These are phyloP conservation scores for Halophytophthora batemanensis DNA, from an alignment of 352 stramenopile genomes.

Conservation along the genomic window DNA sequence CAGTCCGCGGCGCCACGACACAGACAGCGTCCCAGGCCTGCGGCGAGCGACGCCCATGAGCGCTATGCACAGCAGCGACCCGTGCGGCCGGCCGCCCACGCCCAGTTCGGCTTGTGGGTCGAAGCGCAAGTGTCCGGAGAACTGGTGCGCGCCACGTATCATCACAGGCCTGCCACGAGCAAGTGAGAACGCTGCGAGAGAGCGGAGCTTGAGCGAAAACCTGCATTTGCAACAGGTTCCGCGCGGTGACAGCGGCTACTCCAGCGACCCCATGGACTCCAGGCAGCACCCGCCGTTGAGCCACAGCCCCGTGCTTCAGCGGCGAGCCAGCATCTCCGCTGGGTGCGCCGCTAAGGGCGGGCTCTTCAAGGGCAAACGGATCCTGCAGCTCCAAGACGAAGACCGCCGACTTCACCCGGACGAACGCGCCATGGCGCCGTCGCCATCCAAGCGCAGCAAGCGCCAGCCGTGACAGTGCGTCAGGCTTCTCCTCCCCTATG, in stretches of 20 bases:
- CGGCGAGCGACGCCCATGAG: slow-evolving; percentile 12
- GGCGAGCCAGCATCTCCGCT: slow-evolving; percentile 38
- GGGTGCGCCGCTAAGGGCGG: slow-evolving; percentile 24
- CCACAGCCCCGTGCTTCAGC: slow-evolving; percentile 20
- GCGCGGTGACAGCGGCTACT: slow-evolving; percentile 31
- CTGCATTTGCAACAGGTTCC: slow-evolving; percentile 12
- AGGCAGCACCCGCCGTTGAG: slow-evolving; percentile 12
- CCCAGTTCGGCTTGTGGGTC: slow-evolving; percentile 16
- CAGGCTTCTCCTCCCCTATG: slow-evolving; percentile 5
- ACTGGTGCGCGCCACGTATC: slow-evolving; percentile 23
- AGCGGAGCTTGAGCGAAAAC: slow-evolving; percentile 44
- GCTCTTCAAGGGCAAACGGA: slow-evolving; percentile 65
- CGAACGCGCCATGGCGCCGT: slow-evolving; percentile 36
- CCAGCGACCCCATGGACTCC: slow-evolving; percentile 19
- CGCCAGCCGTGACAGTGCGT: slow-evolving; percentile 16
- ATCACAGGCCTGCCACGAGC: slow-evolving; percentile 17
- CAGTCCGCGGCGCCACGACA: slow-evolving; percentile 56
- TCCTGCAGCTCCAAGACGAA: slow-evolving; percentile 76
- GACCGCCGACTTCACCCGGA: slow-evolving; percentile 60
- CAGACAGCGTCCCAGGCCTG: slow-evolving; percentile 14
- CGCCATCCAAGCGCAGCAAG: slow-evolving; percentile 56
- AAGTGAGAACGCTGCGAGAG: slow-evolving; percentile 15
- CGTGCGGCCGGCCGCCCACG: slow-evolving; percentile 20
- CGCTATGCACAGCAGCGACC: neutral
- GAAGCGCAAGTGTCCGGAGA: slow-evolving; percentile 27